A percentile compares a stretch with the other conserved stretches of the same genome.
phyloP scores from a whole-genome alignment of 2,329 filamentous ascomycete genomes.

The Pseudopyrenochaeta lycopersici region DNA sequence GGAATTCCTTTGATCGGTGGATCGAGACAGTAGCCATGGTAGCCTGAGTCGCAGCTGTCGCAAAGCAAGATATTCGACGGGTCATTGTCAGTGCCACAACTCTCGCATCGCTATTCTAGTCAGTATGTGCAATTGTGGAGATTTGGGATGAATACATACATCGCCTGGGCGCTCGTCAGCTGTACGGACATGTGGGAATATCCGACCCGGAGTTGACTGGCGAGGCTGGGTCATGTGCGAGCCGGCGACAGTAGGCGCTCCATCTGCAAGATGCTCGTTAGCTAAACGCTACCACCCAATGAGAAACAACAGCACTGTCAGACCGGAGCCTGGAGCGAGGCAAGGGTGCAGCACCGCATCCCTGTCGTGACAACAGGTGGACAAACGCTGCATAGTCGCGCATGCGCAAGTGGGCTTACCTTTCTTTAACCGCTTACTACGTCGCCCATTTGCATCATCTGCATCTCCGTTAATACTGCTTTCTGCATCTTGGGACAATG shows the following conservation, averaged over 20 bases:
- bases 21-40: constrained; percentile 87
- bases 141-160: constrained; percentile 48
- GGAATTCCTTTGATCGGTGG: constrained; percentile 81
- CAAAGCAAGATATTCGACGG: constrained; percentile 76
- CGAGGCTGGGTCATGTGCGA: constrained; percentile 97
- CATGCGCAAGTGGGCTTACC: constrained; percentile 59
- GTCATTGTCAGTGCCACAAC: constrained; percentile 82
- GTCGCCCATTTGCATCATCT: constrained; percentile 63
- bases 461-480: constrained; percentile 69
- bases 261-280: constrained; percentile 54
- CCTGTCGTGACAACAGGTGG: constrained; percentile 31
- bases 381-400: constrained; percentile 27
- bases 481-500: constrained; percentile 62
- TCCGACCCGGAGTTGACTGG: constrained; percentile 74
- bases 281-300: constrained; percentile 31
- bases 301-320: constrained; percentile 11
- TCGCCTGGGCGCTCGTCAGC: constrained; percentile 65
- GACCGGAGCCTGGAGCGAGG: constrained; percentile 26
- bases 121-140: constrained; percentile 29
- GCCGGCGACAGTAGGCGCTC: constrained; percentile 83
- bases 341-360: constrained; percentile 24
- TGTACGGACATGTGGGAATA: constrained; percentile 63
- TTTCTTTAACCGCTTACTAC: constrained; percentile 94
- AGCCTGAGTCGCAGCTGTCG: constrained; percentile 90
- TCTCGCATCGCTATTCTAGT: constrained; percentile 76